These are phyloP conservation scores for Selaginella tamariscina DNA, from an alignment of 75 land plant species.

Conservation along the genomic window DNA sequence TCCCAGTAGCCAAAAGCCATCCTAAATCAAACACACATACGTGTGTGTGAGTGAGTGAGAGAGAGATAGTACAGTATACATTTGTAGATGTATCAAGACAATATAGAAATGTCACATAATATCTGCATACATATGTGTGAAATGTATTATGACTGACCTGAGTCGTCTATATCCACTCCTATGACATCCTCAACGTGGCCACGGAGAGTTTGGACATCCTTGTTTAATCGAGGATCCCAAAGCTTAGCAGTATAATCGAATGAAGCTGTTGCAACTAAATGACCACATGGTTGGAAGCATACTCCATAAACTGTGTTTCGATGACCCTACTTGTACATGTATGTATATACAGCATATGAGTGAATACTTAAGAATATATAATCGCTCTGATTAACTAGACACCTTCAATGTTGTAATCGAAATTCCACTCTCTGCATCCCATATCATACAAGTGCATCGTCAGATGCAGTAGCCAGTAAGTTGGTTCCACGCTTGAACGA, in stretches of 20 bases:
- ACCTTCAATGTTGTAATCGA: constrained; percentile 5
- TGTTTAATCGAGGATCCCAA: neutral
- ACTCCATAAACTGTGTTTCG: constrained; percentile 12
- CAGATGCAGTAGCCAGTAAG: constrained; percentile 31
- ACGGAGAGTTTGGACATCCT: constrained; percentile 4
- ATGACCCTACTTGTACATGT: neutral
- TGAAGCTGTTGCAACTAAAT: neutral
- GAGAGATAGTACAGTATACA: too few species aligned
- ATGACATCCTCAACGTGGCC: constrained; percentile 11
- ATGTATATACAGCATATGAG: neutral
- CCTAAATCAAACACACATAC: too few species aligned
- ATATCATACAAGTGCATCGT: constrained; percentile 18
- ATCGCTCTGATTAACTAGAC: neutral
- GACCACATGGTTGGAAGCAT: constrained; percentile 10
- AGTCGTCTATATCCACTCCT: constrained; percentile 8
- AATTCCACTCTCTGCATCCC: constrained; percentile 11
- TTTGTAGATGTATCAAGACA: too few species aligned
- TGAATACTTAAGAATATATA: neutral
- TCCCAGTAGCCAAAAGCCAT: neutral
- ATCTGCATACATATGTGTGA: too few species aligned
- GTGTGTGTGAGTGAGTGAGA: too few species aligned
- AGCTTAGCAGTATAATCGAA: constrained; percentile 8
- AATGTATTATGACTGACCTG: too few species aligned
- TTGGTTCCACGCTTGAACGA: constrained; percentile 22
- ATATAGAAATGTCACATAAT: too few species aligned